phyloP scores from a whole-genome alignment of 352 stramenopile genomes.

The Phytophthora hybrid region DNA sequence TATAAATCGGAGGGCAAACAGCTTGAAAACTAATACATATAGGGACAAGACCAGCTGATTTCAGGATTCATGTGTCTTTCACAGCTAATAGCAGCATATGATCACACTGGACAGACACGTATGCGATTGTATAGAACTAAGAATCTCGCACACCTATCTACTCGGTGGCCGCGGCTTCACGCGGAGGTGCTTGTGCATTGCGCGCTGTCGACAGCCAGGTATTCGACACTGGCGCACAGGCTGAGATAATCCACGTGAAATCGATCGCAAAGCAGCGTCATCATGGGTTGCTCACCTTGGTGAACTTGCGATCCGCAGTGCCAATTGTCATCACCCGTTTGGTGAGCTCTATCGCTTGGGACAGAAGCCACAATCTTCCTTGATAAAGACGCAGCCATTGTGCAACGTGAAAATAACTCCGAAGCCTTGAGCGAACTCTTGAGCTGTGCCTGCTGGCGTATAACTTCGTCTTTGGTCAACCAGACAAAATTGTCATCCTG shows the following conservation, averaged over 20 bases:
- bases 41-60: too few species aligned
- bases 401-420: neutral
- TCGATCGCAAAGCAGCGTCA: neutral
- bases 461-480: neutral
- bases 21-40: too few species aligned
- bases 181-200: too few species aligned
- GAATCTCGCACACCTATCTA: too few species aligned
- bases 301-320: constrained; percentile 10
- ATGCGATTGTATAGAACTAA: too few species aligned
- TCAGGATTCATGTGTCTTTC: too few species aligned
- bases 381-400: neutral
- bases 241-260: neutral
- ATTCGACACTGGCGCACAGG: neutral
- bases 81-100: too few species aligned
- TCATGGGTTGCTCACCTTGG: constrained; percentile 12
- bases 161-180: too few species aligned
- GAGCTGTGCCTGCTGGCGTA: neutral
- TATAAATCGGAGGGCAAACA: too few species aligned
- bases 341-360: neutral
- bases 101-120: too few species aligned
- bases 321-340: constrained; percentile 7
- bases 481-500: constrained; percentile 14
- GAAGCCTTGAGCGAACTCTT: neutral
- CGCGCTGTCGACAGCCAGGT: too few species aligned
- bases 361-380: neutral